Percentiles rank a stretch among this genome's conserved stretches.
These are phyloP conservation scores for Ophiorrhiza pumila DNA, from an alignment of 257 asterid species.

Conservation along the genomic window DNA sequence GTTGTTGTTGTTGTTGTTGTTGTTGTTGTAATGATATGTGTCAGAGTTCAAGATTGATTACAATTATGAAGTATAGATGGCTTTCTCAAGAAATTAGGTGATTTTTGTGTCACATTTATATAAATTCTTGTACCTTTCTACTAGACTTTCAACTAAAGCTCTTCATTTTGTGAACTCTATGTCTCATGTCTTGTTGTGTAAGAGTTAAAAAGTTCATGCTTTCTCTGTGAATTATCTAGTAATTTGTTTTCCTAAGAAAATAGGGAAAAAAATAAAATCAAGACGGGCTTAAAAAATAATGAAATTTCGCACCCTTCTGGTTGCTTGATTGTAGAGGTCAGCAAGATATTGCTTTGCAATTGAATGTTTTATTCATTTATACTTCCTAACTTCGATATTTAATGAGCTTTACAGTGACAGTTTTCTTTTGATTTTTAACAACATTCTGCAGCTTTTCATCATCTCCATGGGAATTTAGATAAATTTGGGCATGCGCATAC, in stretches of 20 bases:
- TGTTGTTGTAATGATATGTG: slow-evolving; percentile 8
- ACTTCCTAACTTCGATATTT: background rate
- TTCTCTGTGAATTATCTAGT: background rate
- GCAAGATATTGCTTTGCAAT: no score
- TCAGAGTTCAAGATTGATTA: background rate
- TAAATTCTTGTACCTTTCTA: background rate
- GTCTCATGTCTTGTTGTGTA: background rate
- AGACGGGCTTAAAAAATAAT: no score
- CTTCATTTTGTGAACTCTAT: background rate
- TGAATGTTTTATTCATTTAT: background rate
- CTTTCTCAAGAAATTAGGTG: slow-evolving; percentile 3
- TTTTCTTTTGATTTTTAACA: background rate
- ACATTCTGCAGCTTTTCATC: background rate
- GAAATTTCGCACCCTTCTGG: no score
- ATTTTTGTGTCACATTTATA: background rate
- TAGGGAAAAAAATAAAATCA: no score
- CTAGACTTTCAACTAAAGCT: background rate
- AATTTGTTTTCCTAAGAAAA: background rate
- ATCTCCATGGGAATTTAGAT: background rate
- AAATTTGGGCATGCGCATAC: background rate
- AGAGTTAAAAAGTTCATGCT: background rate
- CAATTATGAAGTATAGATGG: background rate
- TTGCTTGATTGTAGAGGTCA: no score
- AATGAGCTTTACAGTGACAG: background rate
- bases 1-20: no score